Evolutionary conservation across 768 basidiomycete genomes (phyloP).

Genomic region (Collybia nuda): DNA sequence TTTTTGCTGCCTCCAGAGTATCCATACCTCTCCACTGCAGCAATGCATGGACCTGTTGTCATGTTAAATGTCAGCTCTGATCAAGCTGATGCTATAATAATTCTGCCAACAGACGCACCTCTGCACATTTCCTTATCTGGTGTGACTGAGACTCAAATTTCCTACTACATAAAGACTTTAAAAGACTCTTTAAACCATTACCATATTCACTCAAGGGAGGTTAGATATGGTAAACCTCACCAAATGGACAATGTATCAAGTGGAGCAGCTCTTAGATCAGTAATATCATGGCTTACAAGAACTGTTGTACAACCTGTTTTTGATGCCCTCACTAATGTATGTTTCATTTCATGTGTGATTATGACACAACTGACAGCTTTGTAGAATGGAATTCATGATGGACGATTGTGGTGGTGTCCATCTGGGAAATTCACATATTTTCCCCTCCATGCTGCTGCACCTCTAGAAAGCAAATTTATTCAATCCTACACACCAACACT

Average conservation of each 20-base stretch:
- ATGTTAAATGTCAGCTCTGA: slow-evolving; percentile 25
- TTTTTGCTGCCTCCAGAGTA: slow-evolving; percentile 26
- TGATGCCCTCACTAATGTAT: slow-evolving; percentile 3
- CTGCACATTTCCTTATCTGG: not conserved
- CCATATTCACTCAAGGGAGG: not conserved
- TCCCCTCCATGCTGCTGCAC: slow-evolving; percentile 14
- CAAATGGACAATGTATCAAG: not conserved
- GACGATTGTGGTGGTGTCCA: slow-evolving; percentile 11
- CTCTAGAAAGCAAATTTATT: slow-evolving; percentile 8
- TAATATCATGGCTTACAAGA: not conserved
- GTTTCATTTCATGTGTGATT: not conserved
- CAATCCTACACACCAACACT: too few species aligned
- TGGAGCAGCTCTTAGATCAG: not conserved
- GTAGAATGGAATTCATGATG: too few species aligned
- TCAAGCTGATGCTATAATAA: slow-evolving; percentile 14
- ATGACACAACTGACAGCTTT: too few species aligned
- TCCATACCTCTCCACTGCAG: slow-evolving; percentile 22
- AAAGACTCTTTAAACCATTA: not conserved
- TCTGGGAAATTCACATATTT: slow-evolving; percentile 4
- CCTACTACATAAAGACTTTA: not conserved
- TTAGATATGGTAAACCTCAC: not conserved
- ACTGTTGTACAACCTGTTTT: slow-evolving; percentile 4
- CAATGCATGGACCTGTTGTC: slow-evolving; percentile 32
- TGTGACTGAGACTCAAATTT: not conserved
- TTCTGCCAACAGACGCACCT: not conserved